These are phyloP conservation scores for Fusarium illudens DNA, from an alignment of 2,329 filamentous ascomycete genomes.

Conservation along the genomic window DNA sequence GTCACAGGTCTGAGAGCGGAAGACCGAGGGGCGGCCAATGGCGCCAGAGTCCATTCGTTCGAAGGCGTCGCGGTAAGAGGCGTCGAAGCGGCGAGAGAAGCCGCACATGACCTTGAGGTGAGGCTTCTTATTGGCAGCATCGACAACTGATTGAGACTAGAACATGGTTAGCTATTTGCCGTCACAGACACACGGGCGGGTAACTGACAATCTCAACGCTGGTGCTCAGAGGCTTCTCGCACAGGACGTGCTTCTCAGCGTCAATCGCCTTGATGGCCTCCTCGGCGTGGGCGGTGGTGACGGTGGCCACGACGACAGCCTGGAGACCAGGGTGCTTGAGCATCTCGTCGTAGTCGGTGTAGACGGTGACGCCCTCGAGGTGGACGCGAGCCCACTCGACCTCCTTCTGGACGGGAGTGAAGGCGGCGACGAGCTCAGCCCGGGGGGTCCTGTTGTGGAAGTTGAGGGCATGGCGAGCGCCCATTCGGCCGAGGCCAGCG, in stretches of 20 bases:
- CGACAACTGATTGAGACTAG: conserved; percentile 67
- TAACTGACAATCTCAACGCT: conserved; percentile 61
- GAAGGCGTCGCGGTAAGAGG: conserved; percentile 69
- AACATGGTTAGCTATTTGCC: not conserved
- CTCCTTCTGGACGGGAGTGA: conserved; percentile 38
- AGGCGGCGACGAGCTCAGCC: conserved; percentile 39
- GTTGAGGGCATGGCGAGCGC: conserved; percentile 41
- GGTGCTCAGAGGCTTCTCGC: conserved; percentile 41
- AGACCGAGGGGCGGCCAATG: conserved; percentile 68
- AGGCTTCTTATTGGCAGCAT: conserved; percentile 63
- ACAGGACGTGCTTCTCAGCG: conserved; percentile 40
- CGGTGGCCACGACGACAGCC: conserved; percentile 39
- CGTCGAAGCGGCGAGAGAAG: conserved; percentile 62
- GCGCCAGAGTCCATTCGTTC: conserved; percentile 59
- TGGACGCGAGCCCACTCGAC: conserved; percentile 37
- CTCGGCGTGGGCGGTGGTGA: conserved; percentile 40
- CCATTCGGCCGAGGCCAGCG: conserved; percentile 41
- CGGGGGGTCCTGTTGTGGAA: conserved; percentile 40
- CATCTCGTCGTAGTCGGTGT: conserved; percentile 41
- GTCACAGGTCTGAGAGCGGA: conserved; percentile 74
- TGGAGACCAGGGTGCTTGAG: conserved; percentile 41
- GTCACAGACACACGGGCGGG: too few relatives aligned
- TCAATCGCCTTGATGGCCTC: conserved; percentile 42
- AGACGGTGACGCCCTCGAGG: conserved; percentile 37
- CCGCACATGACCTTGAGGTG: conserved; percentile 69